Base-by-base conservation (phyloP, 2,329 filamentous ascomycete species). In the Canariomyces notabilis region DNA sequence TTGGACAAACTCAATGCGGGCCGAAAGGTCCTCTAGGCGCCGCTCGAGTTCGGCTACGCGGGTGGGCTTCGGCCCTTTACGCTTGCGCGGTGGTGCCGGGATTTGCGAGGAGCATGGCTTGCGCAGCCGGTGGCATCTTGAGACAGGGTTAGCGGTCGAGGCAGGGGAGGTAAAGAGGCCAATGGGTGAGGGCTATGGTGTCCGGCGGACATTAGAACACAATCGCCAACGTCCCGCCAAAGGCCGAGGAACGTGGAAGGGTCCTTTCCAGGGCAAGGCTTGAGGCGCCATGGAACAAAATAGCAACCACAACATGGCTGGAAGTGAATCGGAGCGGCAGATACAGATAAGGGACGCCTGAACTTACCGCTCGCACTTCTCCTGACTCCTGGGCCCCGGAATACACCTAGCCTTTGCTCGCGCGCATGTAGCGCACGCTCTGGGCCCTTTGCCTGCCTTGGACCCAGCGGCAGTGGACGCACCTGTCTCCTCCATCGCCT, bases 321-420 rank as follows among this genome's bases (percentile, higher is more conserved):
- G 18, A n/a, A n/a, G 12, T 5, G 35, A 18, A 37, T 4, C 8
- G 26, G 26, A 12, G 8, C 26, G 26, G n/a, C 5, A 39, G 5
- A 5, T 18, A 33, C 44, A 42, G 1, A 39, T 26, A 15, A 39
- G 21, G 12, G 35, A 37, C 26, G 7, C 12, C 18, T 35, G n/a
- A 12, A 37, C 42, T 26, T 54, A 75, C 72, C 73, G 68, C 51
- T 76, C 73, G 52, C 73, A 76, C 44, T 71, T 70, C 44, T 64
- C 61, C 26, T 49, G 43, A 5, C 59, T 64, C 12, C 60, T 58
- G 8, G 68, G 66, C 2, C 72, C 68, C 0, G 70, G 63, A 20
- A 74, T 68, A 36, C 73, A 76, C 54, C 73, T 65, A 22, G 72
- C 68, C 56, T 76, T 76, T n/a, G 73, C 73, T 53, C 69, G 73